These are phyloP conservation scores for Allium cepa DNA, from an alignment of 106 monocot genomes.

Conservation along the genomic window DNA sequence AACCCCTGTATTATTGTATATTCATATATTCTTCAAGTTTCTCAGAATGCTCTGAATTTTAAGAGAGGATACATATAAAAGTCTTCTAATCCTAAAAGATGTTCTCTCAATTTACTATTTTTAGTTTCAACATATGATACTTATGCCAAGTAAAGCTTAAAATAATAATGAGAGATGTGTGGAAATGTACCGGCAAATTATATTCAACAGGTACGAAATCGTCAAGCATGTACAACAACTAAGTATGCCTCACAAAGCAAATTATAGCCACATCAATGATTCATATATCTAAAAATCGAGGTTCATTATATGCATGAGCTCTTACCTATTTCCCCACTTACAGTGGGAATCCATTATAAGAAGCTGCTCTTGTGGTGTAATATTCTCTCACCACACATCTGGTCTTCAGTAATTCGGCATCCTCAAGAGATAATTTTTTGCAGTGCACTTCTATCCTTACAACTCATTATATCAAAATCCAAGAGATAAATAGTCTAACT, in stretches of 20 bases:
- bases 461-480: background rate
- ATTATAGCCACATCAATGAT: no score
- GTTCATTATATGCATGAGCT: constrained; percentile 8
- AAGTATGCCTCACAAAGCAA: background rate
- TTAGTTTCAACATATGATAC: no score
- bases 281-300: no score
- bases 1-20: no score
- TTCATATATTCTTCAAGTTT: no score
- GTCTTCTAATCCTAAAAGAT: no score
- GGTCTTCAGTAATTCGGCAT: constrained; percentile 86
- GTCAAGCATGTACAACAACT: background rate
- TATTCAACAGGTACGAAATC: background rate
- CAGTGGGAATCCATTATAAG: constrained; percentile 81
- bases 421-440: constrained; percentile 81
- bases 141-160: no score
- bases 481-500: no score
- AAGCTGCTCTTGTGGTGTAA: constrained; percentile 77
- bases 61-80: no score
- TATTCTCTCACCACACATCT: constrained; percentile 79
- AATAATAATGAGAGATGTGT: background rate
- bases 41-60: no score
- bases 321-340: constrained; percentile 84
- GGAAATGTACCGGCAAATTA: background rate
- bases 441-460: constrained; percentile 73
- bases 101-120: no score